A percentile compares a stretch with the other conserved stretches of the same genome.
Evolutionary conservation across 306 rosid species (phyloP).

Genomic region (Dryas drummondii): DNA sequence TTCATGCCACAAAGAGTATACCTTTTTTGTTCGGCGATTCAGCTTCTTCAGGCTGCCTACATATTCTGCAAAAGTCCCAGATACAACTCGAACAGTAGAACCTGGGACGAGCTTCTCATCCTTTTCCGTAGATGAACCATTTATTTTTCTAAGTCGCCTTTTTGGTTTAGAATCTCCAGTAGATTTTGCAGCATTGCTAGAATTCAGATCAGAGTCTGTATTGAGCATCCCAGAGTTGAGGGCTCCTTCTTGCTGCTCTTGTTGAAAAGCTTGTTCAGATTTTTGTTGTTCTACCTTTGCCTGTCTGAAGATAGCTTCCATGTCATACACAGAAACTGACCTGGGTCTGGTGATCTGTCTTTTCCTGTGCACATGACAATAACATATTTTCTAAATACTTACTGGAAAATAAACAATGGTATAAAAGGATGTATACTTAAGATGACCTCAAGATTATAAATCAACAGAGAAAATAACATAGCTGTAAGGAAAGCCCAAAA

Average conservation of each 20-base stretch:
- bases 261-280: slow-evolving; percentile 61
- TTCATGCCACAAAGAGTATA: slow-evolving; percentile 26
- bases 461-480: background rate
- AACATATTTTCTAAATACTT: slow-evolving; percentile 20
- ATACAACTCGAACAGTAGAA: slow-evolving; percentile 59
- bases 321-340: slow-evolving; percentile 65
- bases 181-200: slow-evolving; percentile 30
- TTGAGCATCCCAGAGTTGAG: slow-evolving; percentile 26
- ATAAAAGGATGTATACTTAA: background rate
- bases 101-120: slow-evolving; percentile 48
- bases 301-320: slow-evolving; percentile 66
- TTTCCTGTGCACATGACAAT: slow-evolving; percentile 47
- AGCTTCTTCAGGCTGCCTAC: slow-evolving; percentile 78
- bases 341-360: slow-evolving; percentile 76
- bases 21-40: slow-evolving; percentile 67
- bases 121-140: slow-evolving; percentile 30
- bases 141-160: slow-evolving; percentile 37
- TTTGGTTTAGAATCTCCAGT: slow-evolving; percentile 48
- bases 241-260: slow-evolving; percentile 45
- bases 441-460: slow-evolving; percentile 14
- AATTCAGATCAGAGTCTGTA: slow-evolving; percentile 26
- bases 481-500: slow-evolving; percentile 1
- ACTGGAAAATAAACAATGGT: background rate
- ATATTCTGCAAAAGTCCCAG: slow-evolving; percentile 77
- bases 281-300: slow-evolving; percentile 80